Percentiles rank a stretch among this genome's conserved stretches.
Conservation (phyloP, 768 basidiomycete genomes). For the Mycena leptocephala region DNA sequence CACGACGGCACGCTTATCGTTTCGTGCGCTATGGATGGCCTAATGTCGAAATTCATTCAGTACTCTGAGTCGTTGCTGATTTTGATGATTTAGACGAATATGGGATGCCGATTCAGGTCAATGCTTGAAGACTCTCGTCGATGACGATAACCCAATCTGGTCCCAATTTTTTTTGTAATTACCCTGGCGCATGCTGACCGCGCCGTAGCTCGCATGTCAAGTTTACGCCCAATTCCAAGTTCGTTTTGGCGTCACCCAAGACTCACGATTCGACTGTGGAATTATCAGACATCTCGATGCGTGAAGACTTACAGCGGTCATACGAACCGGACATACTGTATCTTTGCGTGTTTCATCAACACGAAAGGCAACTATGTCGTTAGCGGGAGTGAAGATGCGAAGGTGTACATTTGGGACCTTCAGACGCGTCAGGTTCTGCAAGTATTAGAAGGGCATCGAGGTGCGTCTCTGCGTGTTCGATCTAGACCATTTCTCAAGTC, state of each 20-base stretch:
- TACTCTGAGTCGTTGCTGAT: constrained; percentile 18
- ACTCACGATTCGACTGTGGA: constrained; percentile 97
- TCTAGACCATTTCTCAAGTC: constrained; percentile 6
- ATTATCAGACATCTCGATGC: constrained; percentile 91
- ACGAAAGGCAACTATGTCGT: constrained; percentile 81
- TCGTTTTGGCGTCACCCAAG: constrained; percentile 94
- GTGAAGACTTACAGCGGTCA: constrained; percentile 96
- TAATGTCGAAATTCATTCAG: constrained; percentile 77
- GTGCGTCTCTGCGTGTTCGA: constrained; percentile 52
- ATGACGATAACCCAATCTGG: constrained; percentile 97
- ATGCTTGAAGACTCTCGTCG: constrained; percentile 96
- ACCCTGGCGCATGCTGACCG: constrained; percentile 19
- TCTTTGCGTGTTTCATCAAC: constrained; percentile 77
- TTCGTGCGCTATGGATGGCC: constrained; percentile 96
- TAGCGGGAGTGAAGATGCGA: constrained; percentile 92
- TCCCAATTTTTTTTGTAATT: constrained; percentile 48
- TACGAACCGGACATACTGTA: constrained; percentile 87
- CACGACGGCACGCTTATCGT: constrained; percentile 95
- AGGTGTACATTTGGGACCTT: constrained; percentile 92
- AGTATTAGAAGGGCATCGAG: constrained; percentile 85
- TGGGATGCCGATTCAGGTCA: constrained; percentile 99
- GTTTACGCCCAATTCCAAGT: constrained; percentile 95
- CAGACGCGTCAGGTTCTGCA: constrained; percentile 87
- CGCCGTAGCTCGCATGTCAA: constrained; percentile 82
- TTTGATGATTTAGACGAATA: constrained; percentile 78